Evolutionary conservation across 202 grass and related monocot genomes (phyloP).

Genomic region (Schoenoplectus tabernaemontani): DNA sequence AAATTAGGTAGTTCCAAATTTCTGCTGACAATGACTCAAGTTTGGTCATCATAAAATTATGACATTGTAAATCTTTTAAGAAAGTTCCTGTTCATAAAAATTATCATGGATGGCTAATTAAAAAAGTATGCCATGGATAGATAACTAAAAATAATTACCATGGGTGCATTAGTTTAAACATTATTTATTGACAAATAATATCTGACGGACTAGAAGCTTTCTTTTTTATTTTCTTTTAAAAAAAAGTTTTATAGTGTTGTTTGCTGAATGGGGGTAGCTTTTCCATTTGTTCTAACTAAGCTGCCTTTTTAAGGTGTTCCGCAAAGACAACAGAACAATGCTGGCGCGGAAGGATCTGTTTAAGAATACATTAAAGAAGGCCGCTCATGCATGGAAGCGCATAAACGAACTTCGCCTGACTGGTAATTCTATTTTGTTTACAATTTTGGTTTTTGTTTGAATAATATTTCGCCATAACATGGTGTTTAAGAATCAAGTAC

Average conservation of each 20-base stretch:
- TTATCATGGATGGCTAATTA: background rate
- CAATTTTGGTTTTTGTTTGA: background rate
- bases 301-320: constrained; percentile 47
- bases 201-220: background rate
- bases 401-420: constrained; percentile 76
- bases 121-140: background rate
- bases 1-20: background rate
- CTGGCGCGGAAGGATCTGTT: constrained; percentile 78
- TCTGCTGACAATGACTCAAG: no score
- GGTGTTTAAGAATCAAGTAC: background rate
- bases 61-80: background rate
- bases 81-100: background rate
- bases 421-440: constrained; percentile 27
- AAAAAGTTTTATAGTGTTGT: background rate
- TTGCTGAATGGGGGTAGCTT: background rate
- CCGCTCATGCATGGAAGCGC: constrained; percentile 68
- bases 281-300: constrained; percentile 3
- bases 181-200: background rate
- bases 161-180: background rate
- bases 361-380: constrained; percentile 81
- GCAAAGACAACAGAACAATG: constrained; percentile 78
- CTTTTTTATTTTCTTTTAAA: background rate
- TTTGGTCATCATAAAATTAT: background rate
- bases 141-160: background rate
- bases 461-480: background rate